Percentiles rank a stretch among this genome's conserved stretches.
Conservation (phyloP, 495 filamentous ascomycete species). For the Penicillium flavigenum region DNA sequence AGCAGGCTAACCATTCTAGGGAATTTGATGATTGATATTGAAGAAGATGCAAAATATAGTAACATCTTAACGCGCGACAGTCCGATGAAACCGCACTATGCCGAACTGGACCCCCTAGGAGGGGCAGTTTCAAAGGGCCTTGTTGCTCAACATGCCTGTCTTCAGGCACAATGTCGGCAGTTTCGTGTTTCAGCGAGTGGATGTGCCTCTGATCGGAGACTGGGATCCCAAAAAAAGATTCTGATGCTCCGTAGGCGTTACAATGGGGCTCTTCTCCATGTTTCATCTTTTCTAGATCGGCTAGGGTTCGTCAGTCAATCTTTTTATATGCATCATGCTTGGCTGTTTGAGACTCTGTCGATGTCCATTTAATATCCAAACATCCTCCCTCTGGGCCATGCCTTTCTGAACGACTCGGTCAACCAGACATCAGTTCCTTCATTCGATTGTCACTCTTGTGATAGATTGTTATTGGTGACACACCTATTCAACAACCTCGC, state of each 20-base stretch:
- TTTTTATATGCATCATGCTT: conserved; percentile 30
- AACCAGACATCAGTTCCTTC: conserved; percentile 16
- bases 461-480: conserved; percentile 5
- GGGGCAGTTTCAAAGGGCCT: conserved; percentile 26
- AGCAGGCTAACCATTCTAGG: conserved; percentile 28
- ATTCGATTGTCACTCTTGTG: conserved; percentile 15
- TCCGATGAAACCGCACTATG: conserved; percentile 41
- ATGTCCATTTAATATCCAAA: conserved; percentile 47
- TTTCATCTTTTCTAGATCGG: conserved; percentile 44
- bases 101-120: conserved; percentile 14
- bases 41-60: conserved; percentile 46
- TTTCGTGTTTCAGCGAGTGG: conserved; percentile 37
- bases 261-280: conserved; percentile 41
- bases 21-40: conserved; percentile 34
- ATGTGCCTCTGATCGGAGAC: conserved; percentile 27
- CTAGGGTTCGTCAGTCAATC: conserved; percentile 29
- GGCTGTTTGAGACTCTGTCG: conserved; percentile 23
- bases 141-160: conserved; percentile 27
- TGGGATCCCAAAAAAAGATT: conserved; percentile 35
- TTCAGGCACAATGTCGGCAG: conserved; percentile 32
- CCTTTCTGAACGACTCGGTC: conserved; percentile 11
- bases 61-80: conserved; percentile 48
- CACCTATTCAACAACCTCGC: background rate
- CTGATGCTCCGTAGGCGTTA: conserved; percentile 34
- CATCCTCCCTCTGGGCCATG: conserved; percentile 29